Percentiles rank a stretch among this genome's conserved stretches.
These are phyloP conservation scores for Apiotrichum gracile DNA, from an alignment of 1,284 basidiomycete species.

Conservation along the genomic window DNA sequence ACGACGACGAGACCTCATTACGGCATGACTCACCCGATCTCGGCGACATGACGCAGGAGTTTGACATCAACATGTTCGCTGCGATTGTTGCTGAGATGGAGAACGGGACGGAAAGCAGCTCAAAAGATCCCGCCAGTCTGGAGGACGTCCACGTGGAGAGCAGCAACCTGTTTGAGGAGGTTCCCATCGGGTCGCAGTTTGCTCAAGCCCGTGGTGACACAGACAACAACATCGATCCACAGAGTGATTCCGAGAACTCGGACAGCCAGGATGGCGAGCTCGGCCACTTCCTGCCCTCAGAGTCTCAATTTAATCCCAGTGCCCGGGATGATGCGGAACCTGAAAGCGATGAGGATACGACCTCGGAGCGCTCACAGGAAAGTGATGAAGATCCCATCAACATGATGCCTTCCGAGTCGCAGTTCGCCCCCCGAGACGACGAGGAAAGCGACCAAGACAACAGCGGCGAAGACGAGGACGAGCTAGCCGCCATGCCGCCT, in stretches of 20 bases:
- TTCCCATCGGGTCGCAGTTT: background rate
- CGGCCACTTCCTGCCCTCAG: background rate
- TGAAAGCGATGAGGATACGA: background rate
- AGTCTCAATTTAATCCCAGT: background rate
- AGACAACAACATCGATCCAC: too few species aligned
- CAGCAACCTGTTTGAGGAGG: background rate
- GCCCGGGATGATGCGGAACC: background rate
- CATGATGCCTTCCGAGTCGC: background rate
- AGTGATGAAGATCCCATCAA: background rate
- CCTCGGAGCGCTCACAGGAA: background rate
- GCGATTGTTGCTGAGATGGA: slow-evolving; percentile 16
- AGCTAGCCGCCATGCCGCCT: too few species aligned
- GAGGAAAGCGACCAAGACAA: too few species aligned
- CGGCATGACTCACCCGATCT: background rate
- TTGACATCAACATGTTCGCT: slow-evolving; percentile 13
- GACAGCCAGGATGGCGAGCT: too few species aligned
- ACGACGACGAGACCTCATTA: background rate
- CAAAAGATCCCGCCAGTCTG: background rate
- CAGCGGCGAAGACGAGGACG: too few species aligned
- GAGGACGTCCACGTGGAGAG: background rate
- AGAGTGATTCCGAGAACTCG: too few species aligned
- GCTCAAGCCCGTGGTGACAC: too few species aligned
- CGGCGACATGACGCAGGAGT: background rate
- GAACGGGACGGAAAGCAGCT: background rate
- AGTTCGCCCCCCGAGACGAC: background rate